Evolutionary conservation across 2,329 filamentous ascomycete genomes (phyloP), one percentile per base, ranked within the genome.

Genomic region (Sarocladium brachiariae): DNA sequence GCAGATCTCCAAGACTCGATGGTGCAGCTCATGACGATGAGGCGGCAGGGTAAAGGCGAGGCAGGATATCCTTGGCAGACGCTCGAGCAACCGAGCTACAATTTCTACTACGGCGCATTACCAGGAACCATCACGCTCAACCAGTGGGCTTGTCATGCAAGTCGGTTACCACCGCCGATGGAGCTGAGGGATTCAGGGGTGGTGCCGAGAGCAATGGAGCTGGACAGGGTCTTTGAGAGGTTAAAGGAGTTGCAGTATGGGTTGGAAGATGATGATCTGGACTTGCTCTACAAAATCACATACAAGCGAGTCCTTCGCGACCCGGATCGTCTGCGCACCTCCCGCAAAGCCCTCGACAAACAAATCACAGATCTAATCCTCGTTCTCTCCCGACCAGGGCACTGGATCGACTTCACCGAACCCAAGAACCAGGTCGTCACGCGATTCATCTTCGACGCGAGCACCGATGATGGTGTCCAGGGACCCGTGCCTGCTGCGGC

Each of bases 41-140:
- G 72, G 23, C 66, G 76, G 13, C 67, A 72, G 51, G 71, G 72
- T 3, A 58, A 63, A 0, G 69, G 68, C 4, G 59, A 67, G 14
- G 69, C 77, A 39, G 61, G 63, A 2, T 63, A 71, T 53, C 84
- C 83, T 2, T 89, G 83, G 86, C 78, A 85, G 54, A 84, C 85
- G 1, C 70, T 89, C 23, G 86, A 90, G 61, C 84, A 89, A 59
- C 86, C 86, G 4, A 87, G 83, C 61, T 81, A 83, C 64, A 75
- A 81, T 1, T 87, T 86, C 61, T 78, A 76, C 56, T 85, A 81
- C 63, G 86, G 86, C 11, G 70, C 71, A 47, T 73, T 78, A 19
- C 80, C 84, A 0, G 86, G 86, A 5, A 89, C 86, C 1, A 78
- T 86, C 49, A 88, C 85, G 0, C 68, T 90, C 48, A 88, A 86